phyloP scores from a whole-genome alignment of 2,329 filamentous ascomycete species.

The Trichoderma sp. region DNA sequence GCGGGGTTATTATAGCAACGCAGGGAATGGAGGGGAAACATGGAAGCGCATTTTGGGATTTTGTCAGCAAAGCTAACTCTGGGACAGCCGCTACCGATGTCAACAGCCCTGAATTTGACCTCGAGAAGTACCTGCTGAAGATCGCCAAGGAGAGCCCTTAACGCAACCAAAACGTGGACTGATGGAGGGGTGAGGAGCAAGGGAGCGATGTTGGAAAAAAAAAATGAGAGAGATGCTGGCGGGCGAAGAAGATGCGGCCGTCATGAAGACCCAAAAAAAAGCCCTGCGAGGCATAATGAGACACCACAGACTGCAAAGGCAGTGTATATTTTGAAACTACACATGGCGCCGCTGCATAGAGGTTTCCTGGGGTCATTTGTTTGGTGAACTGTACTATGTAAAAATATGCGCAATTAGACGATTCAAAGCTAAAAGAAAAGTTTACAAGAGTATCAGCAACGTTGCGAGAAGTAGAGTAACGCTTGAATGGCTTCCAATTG shows the following conservation, averaged over 20 bases:
- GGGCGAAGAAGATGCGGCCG: conserved; percentile 1
- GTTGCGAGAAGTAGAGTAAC: background rate
- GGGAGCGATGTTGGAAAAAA: background rate
- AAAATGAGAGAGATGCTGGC: background rate
- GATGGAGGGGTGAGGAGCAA: conserved; percentile 4
- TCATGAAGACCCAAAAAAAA: conserved; percentile 17
- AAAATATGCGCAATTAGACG: conserved; percentile 52
- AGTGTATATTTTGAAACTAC: conserved; percentile 40
- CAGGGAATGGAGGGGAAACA: background rate
- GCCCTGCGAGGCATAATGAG: conserved; percentile 15
- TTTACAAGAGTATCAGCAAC: background rate
- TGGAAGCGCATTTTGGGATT: background rate
- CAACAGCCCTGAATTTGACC: conserved; percentile 85
- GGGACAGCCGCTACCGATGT: conserved; percentile 56
- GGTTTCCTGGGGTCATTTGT: conserved; percentile 46
- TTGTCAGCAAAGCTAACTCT: conserved; percentile 11
- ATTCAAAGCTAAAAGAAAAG: conserved; percentile 23
- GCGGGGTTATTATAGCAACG: background rate
- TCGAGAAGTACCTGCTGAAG: conserved; percentile 77
- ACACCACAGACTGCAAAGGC: conserved; percentile 19
- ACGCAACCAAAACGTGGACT: conserved; percentile 21
- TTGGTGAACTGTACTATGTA: conserved; percentile 52
- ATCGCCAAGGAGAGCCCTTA: conserved; percentile 55
- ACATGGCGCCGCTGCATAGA: conserved; percentile 49
- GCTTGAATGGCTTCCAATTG: background rate